Conservation (phyloP, 2,329 filamentous ascomycete genomes). For the Penicillium sp. region DNA sequence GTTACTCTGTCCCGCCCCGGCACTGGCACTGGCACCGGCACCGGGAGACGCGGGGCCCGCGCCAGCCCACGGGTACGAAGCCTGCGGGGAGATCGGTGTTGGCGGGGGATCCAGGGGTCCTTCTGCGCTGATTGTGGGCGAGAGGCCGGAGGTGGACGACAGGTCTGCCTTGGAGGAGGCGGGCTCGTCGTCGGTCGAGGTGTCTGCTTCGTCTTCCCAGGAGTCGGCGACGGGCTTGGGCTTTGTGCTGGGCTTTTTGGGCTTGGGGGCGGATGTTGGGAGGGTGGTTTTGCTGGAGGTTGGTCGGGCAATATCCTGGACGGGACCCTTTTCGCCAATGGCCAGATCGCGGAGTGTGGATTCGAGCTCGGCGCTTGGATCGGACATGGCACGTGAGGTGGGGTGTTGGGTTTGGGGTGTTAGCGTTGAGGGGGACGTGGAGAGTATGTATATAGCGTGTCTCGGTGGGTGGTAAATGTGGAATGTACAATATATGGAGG, state of each 20-base stretch:
- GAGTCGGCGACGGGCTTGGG: constrained; percentile 61
- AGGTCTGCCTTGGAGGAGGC: constrained; percentile 4
- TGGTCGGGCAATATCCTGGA: constrained; percentile 32
- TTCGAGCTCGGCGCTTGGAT: constrained; percentile 32
- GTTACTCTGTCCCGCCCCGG: constrained; percentile 12
- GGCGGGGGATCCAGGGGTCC: constrained; percentile 61
- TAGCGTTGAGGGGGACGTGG: background rate
- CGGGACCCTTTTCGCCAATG: constrained; percentile 33
- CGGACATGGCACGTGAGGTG: constrained; percentile 21
- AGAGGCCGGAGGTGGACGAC: constrained; percentile 31
- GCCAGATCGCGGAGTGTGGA: constrained; percentile 35
- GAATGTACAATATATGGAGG: background rate
- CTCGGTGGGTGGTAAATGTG: background rate
- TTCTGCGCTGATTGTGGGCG: constrained; percentile 33
- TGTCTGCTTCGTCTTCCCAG: constrained; percentile 73
- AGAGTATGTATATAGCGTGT: background rate
- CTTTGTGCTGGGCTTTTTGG: constrained; percentile 34
- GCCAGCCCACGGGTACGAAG: constrained; percentile 25
- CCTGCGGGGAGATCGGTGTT: constrained; percentile 63
- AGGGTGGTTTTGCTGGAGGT: constrained; percentile 6
- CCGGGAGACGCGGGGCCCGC: constrained; percentile 14
- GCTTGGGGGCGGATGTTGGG: constrained; percentile 6
- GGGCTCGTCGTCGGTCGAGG: constrained; percentile 42
- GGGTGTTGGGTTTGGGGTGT: background rate
- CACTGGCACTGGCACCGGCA: background rate